Percentiles rank a stretch among this genome's conserved stretches.
phyloP scores from a whole-genome alignment of 1,139 yeast species.

The Suhomyces terraborum region DNA sequence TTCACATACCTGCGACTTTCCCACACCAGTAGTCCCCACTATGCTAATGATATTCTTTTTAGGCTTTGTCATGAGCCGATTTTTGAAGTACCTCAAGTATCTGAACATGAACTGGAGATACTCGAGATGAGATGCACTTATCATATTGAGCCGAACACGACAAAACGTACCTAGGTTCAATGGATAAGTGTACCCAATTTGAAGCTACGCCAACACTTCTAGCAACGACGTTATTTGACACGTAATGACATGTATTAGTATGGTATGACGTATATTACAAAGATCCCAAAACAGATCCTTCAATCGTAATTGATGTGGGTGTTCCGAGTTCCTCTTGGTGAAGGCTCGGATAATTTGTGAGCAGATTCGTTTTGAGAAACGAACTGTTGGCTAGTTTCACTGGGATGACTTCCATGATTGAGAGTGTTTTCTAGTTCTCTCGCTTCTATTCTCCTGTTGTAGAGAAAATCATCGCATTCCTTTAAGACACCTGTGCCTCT shows the following conservation, averaged over 20 bases:
- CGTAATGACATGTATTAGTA: too few species aligned
- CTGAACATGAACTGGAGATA: slow-evolving; percentile 9
- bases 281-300: not conserved
- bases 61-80: slow-evolving; percentile 24
- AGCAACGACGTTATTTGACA: too few species aligned
- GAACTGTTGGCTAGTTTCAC: not conserved
- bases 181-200: too few species aligned
- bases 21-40: slow-evolving; percentile 99
- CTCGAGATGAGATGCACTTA: not conserved
- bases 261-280: too few species aligned
- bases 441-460: slow-evolving; percentile 55
- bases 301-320: not conserved
- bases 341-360: slow-evolving; percentile 1
- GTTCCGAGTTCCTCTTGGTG: not conserved
- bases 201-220: too few species aligned
- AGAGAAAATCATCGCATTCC: slow-evolving; percentile 59
- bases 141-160: slow-evolving; percentile 8
- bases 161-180: too few species aligned
- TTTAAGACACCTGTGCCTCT: slow-evolving; percentile 50
- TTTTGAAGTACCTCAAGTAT: slow-evolving; percentile 27
- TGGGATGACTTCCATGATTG: not conserved
- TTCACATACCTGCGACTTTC: slow-evolving; percentile 73
- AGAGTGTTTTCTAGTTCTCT: slow-evolving; percentile 38
- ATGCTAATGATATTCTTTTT: slow-evolving; percentile 58
- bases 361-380: not conserved